These are phyloP conservation scores for Musa balbisiana DNA, from an alignment of 202 grass and related monocot species.

Conservation along the genomic window DNA sequence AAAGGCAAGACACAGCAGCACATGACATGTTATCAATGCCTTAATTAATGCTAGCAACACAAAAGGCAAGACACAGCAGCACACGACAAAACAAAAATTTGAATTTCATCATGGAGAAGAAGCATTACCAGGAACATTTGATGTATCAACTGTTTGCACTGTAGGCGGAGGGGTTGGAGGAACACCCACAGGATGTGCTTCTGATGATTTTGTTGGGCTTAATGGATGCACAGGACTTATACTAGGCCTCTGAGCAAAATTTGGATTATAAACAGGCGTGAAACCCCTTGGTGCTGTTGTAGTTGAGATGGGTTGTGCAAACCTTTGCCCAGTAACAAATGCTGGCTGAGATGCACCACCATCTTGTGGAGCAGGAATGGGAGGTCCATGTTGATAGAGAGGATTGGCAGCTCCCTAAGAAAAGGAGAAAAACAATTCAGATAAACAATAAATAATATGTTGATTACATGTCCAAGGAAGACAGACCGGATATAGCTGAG, in stretches of 20 bases:
- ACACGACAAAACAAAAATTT: background rate
- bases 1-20: no score
- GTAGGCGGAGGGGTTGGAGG: constrained; percentile 68
- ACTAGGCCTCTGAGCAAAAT: constrained; percentile 50
- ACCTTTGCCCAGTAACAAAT: constrained; percentile 41
- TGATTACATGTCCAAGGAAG: no score
- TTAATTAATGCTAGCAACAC: no score
- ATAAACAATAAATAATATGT: constrained; percentile 18
- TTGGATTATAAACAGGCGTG: constrained; percentile 58
- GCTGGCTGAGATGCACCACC: constrained; percentile 26
- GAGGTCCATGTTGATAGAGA: constrained; percentile 32
- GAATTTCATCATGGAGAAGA: background rate
- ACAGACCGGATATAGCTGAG: constrained; percentile 73
- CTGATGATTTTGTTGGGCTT: constrained; percentile 60
- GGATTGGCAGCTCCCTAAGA: constrained; percentile 28
- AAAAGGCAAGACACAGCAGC: background rate
- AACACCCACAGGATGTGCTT: constrained; percentile 29
- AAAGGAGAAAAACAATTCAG: constrained; percentile 2
- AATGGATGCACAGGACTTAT: constrained; percentile 64
- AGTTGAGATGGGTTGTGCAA: constrained; percentile 42
- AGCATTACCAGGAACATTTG: constrained; percentile 74
- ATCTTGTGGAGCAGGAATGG: constrained; percentile 32
- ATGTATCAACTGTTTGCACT: constrained; percentile 85
- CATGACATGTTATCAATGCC: no score
- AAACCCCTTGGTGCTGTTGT: constrained; percentile 43